These are phyloP conservation scores for Saccharata proteae DNA, from an alignment of 2,329 filamentous ascomycete genomes.

Conservation along the genomic window DNA sequence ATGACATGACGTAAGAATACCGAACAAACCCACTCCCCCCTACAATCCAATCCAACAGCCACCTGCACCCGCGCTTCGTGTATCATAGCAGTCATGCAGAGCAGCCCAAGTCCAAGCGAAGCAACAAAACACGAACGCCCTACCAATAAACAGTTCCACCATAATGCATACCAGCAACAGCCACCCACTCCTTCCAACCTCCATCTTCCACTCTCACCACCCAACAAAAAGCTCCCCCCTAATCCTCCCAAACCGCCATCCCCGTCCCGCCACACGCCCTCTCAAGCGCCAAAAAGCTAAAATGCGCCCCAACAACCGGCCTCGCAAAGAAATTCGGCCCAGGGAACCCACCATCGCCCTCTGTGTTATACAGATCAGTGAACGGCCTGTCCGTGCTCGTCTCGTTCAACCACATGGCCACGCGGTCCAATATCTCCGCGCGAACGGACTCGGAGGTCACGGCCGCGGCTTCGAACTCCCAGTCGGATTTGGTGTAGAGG, in stretches of 20 bases:
- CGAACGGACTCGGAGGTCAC: constrained; percentile 59
- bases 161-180: too few relatives aligned
- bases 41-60: too few relatives aligned
- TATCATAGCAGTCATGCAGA: too few relatives aligned
- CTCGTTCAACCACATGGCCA: constrained; percentile 75
- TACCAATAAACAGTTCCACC: too few relatives aligned
- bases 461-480: constrained; percentile 81
- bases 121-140: too few relatives aligned
- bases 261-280: constrained; percentile 53
- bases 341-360: constrained; percentile 63
- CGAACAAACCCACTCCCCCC: too few relatives aligned
- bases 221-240: too few relatives aligned
- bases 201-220: too few relatives aligned
- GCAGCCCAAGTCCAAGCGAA: too few relatives aligned
- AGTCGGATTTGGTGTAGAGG: constrained; percentile 79
- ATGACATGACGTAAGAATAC: too few relatives aligned
- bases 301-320: constrained; percentile 76
- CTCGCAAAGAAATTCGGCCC: constrained; percentile 66
- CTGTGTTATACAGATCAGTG: constrained; percentile 73
- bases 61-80: too few relatives aligned
- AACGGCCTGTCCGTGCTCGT: constrained; percentile 63
- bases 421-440: constrained; percentile 57
- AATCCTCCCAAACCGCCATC: constrained; percentile 5
- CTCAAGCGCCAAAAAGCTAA: constrained; percentile 72
- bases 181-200: too few relatives aligned